Conservation (phyloP, 2,329 filamentous ascomycete species). For the Xylariomycetidae sp. region DNA sequence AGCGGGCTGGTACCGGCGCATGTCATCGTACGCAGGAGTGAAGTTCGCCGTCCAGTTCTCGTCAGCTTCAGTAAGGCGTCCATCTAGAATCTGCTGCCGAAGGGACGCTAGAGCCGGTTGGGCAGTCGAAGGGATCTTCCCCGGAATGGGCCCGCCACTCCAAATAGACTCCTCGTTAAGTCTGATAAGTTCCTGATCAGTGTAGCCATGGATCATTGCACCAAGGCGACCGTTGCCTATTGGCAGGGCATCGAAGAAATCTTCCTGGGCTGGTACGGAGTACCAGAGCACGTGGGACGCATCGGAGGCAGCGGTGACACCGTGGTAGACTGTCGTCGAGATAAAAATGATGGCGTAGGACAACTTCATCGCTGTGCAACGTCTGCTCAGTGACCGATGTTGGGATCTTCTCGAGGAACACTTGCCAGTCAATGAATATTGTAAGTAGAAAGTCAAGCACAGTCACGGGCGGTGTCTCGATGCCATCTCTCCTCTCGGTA, state of each 20-base stretch:
- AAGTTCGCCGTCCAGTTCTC: constrained; percentile 5
- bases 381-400: too few relatives aligned
- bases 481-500: too few relatives aligned
- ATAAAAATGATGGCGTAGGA: too few relatives aligned
- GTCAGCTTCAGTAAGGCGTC: constrained; percentile 3
- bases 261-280: constrained; percentile 1
- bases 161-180: constrained; percentile 1
- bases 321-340: too few relatives aligned
- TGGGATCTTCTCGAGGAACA: too few relatives aligned
- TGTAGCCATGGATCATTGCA: constrained; percentile 4
- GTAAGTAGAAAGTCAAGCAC: too few relatives aligned
- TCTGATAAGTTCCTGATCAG: constrained; percentile 2
- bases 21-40: constrained; percentile 2
- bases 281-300: constrained; percentile 5
- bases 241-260: constrained; percentile 4
- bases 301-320: neutral
- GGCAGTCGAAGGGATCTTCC: constrained; percentile 1
- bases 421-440: too few relatives aligned
- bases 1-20: constrained; percentile 5
- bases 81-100: constrained; percentile 3
- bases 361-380: too few relatives aligned
- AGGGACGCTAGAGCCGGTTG: constrained; percentile 1
- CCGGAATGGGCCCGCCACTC: neutral
- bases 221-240: constrained; percentile 5
- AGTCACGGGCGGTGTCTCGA: too few relatives aligned